These are phyloP conservation scores for Pseudocercospora musae DNA, from an alignment of 2,329 filamentous ascomycete genomes.

Conservation along the genomic window DNA sequence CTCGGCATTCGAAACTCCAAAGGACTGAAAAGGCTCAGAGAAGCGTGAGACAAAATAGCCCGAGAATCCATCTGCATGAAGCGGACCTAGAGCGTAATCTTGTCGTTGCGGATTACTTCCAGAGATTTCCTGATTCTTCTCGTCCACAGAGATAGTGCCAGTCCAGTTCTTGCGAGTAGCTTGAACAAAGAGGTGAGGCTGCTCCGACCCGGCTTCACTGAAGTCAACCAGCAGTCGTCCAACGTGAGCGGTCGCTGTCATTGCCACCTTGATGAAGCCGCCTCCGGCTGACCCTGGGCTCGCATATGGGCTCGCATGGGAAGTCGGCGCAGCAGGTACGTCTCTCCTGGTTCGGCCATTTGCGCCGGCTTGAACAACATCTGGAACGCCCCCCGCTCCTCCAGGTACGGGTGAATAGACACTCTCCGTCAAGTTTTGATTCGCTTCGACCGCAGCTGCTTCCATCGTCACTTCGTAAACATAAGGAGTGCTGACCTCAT, in stretches of 20 bases:
- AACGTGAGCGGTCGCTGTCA: constrained; percentile 45
- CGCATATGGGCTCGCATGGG: background rate
- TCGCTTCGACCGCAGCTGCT: constrained; percentile 33
- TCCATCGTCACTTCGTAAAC: constrained; percentile 47
- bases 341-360: constrained; percentile 38
- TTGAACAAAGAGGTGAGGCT: constrained; percentile 45
- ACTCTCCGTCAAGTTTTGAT: constrained; percentile 33
- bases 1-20: constrained; percentile 37
- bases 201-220: background rate
- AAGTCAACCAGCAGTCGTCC: constrained; percentile 45
- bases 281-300: background rate
- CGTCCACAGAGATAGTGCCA: constrained; percentile 42
- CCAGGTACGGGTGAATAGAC: constrained; percentile 41
- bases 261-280: constrained; percentile 32
- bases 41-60: constrained; percentile 50
- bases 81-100: constrained; percentile 46
- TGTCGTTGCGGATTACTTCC: constrained; percentile 48
- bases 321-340: background rate
- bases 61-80: constrained; percentile 41
- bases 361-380: constrained; percentile 39
- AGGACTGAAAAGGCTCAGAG: constrained; percentile 41
- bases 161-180: constrained; percentile 48
- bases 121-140: constrained; percentile 38
- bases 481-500: constrained; percentile 46
- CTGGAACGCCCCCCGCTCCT: constrained; percentile 40